Conservation (phyloP, 1,284 basidiomycete genomes). For the Coniferiporia sulphurascens region DNA sequence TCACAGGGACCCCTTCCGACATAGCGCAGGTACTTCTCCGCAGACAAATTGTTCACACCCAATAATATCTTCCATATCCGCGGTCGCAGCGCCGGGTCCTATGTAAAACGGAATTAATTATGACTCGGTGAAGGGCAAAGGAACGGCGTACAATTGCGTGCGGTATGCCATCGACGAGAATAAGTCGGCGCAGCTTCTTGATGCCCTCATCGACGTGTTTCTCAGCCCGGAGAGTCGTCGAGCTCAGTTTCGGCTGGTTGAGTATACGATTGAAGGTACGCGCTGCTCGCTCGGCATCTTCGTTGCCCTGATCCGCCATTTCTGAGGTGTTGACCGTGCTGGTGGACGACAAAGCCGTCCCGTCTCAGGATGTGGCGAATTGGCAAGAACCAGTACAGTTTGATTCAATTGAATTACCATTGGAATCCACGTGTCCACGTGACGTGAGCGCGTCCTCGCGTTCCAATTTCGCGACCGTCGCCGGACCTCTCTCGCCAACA, state of each 20-base stretch:
- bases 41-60: constrained; percentile 70
- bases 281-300: constrained; percentile 31
- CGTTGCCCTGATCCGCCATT: constrained; percentile 7
- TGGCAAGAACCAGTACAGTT: not conserved
- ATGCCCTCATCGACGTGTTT: constrained; percentile 74
- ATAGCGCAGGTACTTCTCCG: constrained; percentile 75
- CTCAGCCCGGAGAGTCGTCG: constrained; percentile 56
- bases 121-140: not conserved
- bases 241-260: constrained; percentile 52
- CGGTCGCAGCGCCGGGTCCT: constrained; percentile 75
- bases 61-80: constrained; percentile 92
- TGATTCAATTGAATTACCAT: not conserved
- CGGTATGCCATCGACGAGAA: constrained; percentile 86
- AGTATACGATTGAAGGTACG: constrained; percentile 77
- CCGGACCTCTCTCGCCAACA: not conserved
- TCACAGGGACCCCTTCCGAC: constrained; percentile 81
- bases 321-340: not conserved
- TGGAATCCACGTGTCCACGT: not conserved
- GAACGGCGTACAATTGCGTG: constrained; percentile 45
- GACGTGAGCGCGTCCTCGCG: not conserved
- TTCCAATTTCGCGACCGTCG: not conserved
- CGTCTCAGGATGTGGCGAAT: not conserved
- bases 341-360: not conserved
- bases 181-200: constrained; percentile 77
- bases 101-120: not conserved